Conservation (phyloP, 225 moss, liverwort and hornwort species). For the Bryum argenteum region DNA sequence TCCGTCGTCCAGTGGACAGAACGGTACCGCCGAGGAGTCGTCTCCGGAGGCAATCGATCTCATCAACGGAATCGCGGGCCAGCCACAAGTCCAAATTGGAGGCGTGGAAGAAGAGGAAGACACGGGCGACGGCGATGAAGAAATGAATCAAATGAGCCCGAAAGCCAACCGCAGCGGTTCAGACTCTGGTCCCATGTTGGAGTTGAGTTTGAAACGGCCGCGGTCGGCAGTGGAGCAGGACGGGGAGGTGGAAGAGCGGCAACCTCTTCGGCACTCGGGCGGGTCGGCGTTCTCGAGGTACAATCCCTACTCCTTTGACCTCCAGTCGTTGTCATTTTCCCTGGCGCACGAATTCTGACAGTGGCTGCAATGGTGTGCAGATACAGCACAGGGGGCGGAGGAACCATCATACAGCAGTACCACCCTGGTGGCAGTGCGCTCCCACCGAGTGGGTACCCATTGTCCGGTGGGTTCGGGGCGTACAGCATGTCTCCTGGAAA, state of each 20-base stretch:
- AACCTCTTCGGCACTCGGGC: slow-evolving; percentile 81
- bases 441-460: slow-evolving; percentile 41
- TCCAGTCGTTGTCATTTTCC: neutral
- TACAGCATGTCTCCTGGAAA: slow-evolving; percentile 54
- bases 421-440: slow-evolving; percentile 55
- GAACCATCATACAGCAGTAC: slow-evolving; percentile 66
- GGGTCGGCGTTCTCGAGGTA: slow-evolving; percentile 98
- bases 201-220: slow-evolving; percentile 83
- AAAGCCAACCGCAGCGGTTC: slow-evolving; percentile 56
- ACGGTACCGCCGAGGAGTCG: slow-evolving; percentile 43
- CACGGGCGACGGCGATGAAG: slow-evolving; percentile 56
- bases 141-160: slow-evolving; percentile 60
- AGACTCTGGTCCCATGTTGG: slow-evolving; percentile 61
- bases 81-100: slow-evolving; percentile 31
- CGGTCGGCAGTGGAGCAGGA: slow-evolving; percentile 60
- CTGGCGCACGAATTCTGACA: neutral
- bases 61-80: slow-evolving; percentile 79
- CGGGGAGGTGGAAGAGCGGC: slow-evolving; percentile 62
- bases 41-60: slow-evolving; percentile 72
- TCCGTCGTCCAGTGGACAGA: slow-evolving; percentile 41
- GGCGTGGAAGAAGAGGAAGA: slow-evolving; percentile 37
- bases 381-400: slow-evolving; percentile 76
- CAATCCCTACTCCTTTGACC: neutral
- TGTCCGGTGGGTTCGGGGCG: slow-evolving; percentile 45
- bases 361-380: slow-evolving; percentile 36